Evolutionary conservation across 306 rosid genomes (phyloP).

Genomic region (Dicorynia guianensis): DNA sequence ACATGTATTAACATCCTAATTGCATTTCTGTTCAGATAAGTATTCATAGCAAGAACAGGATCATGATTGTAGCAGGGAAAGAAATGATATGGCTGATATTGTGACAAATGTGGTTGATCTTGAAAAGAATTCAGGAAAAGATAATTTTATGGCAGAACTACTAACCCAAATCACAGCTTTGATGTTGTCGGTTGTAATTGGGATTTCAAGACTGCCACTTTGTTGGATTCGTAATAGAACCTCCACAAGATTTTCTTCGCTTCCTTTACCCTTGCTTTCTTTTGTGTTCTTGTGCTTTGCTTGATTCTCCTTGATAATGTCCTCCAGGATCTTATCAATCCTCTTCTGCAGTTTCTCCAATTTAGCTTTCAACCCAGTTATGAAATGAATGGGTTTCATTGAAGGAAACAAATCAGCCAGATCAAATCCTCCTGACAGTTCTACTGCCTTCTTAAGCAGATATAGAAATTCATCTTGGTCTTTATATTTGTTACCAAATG

Average conservation of each 20-base stretch:
- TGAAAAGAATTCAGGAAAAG: background rate
- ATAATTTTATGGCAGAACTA: background rate
- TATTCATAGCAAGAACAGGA: background rate
- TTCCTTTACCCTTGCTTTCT: conserved; percentile 2
- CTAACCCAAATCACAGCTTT: conserved; percentile 54
- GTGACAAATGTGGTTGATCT: too few species aligned
- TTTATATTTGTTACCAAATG: conserved; percentile 38
- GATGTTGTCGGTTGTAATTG: conserved; percentile 41
- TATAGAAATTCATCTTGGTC: conserved; percentile 31
- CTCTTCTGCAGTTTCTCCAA: conserved; percentile 26
- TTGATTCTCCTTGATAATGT: conserved; percentile 36
- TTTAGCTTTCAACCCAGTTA: conserved; percentile 38
- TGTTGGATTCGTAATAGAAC: conserved; percentile 41
- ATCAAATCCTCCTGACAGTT: conserved; percentile 35
- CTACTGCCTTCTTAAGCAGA: background rate
- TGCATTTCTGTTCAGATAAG: too few species aligned
- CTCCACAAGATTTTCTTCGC: conserved; percentile 38
- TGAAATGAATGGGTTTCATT: conserved; percentile 16
- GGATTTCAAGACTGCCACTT: conserved; percentile 36
- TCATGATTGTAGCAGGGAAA: background rate
- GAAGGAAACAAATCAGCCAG: conserved; percentile 52
- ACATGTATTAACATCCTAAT: too few species aligned
- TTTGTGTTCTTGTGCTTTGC: background rate
- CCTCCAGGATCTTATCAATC: conserved; percentile 37
- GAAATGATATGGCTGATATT: too few species aligned